Evolutionary conservation across 192 early-diverging fungal genomes (phyloP), one percentile per base, ranked within the genome.

Genomic region (Linnemannia exigua): DNA sequence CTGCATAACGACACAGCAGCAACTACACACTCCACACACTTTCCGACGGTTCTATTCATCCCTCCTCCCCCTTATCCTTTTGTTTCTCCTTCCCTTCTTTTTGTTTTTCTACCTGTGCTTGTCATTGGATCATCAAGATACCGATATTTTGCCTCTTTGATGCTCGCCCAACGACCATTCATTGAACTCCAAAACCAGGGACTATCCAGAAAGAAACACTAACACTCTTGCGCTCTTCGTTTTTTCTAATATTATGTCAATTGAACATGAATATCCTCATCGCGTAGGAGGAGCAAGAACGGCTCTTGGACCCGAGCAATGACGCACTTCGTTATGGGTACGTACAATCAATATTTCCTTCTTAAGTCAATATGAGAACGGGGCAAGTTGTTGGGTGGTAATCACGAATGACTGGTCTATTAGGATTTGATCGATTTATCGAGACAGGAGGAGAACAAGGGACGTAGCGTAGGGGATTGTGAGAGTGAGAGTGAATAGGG

Each of bases 271-370:
- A 35, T 25, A 44, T 16, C 3, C 35, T 44, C 41, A 2, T 9
- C 37, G 15, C 22, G 22, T 76, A 85, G 83, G 73, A 84, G 70
- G 83, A 85, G 25, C 72, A 54, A 61, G 37, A 22, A 46, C 72
- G 69, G 37, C 83, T 85, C 31, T 35, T 85, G 67, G 69, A 72
- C 58, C 68, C 61, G 28, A 58, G 3, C 58, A 71, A 11, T 33
- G 68, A 85, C 38, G 52, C 52, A 48, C 41, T 25, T 15, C 44
- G 48, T 66, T 79, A 85, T 76, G 74, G 74, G 83, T 85, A 79
- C 50, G 83, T 36, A 38, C 33, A 71, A 25, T 19, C 41, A 8
- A 37, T 41, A 5, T n/a, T n/a, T 16, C 52, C 17, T 8, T 1
- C 7, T 54, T 54, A 1, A 9, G 25, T 11, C 22, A 25, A 25